Evolutionary conservation across 148 eudicot species (phyloP).

Genomic region (Rhododendron griersonianum): DNA sequence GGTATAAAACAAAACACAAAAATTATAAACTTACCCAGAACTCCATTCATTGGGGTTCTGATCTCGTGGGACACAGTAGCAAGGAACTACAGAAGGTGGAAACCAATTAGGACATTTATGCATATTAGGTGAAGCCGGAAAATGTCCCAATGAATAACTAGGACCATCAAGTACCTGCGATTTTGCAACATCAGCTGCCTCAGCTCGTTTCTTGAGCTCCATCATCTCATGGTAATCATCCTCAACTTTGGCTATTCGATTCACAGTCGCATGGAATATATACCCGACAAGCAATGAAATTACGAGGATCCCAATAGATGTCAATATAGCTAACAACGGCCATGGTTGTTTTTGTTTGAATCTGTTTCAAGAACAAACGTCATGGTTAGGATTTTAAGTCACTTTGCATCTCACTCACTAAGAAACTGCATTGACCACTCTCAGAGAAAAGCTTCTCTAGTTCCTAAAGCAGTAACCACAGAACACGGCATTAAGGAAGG

Average conservation of each 20-base stretch:
- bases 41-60: constrained; percentile 98
- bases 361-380: constrained; percentile 33
- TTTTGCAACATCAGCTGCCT: constrained; percentile 92
- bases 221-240: constrained; percentile 75
- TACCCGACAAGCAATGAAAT: constrained; percentile 71
- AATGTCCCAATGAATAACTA: background rate
- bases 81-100: constrained; percentile 61
- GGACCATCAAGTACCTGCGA: constrained; percentile 51
- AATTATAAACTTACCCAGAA: constrained; percentile 52
- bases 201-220: constrained; percentile 83
- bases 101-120: constrained; percentile 15
- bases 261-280: constrained; percentile 71
- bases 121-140: background rate
- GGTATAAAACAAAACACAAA: background rate
- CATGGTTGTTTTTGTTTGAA: constrained; percentile 83
- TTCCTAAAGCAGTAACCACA: constrained; percentile 1
- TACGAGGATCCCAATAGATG: constrained; percentile 56
- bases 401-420: background rate
- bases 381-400: background rate
- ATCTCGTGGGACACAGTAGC: constrained; percentile 99
- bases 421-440: background rate
- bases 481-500: background rate
- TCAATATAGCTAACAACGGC: constrained; percentile 68
- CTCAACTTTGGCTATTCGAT: constrained; percentile 79
- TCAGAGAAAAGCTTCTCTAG: background rate